Conservation (phyloP, 2,329 filamentous ascomycete genomes). For the Leptographium radiaticola region DNA sequence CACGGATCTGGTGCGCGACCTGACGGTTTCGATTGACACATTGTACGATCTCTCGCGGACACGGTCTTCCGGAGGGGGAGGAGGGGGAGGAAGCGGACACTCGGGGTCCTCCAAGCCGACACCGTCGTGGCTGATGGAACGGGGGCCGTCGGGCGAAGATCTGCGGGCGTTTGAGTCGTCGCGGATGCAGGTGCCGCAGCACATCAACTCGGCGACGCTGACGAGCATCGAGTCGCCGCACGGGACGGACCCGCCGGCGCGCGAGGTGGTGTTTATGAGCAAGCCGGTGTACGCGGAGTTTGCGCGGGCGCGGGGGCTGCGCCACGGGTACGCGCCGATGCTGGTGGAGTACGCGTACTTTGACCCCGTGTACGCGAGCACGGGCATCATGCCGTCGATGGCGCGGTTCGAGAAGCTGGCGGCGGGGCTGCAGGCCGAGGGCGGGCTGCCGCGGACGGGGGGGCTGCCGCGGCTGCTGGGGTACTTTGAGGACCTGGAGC, state of each 20-base stretch:
- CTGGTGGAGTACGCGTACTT: constrained; percentile 60
- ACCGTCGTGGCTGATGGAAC: constrained; percentile 20
- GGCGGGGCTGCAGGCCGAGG: constrained; percentile 39
- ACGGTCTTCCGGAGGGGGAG: constrained; percentile 26
- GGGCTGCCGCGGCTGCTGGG: constrained; percentile 44
- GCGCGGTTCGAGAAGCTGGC: constrained; percentile 51
- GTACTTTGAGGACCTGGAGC: constrained; percentile 63
- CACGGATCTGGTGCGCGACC: constrained; percentile 58
- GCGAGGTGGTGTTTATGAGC: constrained; percentile 38
- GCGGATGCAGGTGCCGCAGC: constrained; percentile 46
- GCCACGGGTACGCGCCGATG: constrained; percentile 39
- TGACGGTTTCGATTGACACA: constrained; percentile 68
- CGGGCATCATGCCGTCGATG: constrained; percentile 52
- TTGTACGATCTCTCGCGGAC: constrained; percentile 64
- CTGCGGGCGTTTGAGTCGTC: constrained; percentile 42
- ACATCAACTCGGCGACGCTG: constrained; percentile 41
- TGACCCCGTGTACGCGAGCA: constrained; percentile 47
- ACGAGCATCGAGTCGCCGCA: constrained; percentile 24
- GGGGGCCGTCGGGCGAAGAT: constrained; percentile 28
- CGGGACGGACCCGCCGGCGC: constrained; percentile 8
- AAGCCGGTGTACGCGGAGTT: constrained; percentile 39
- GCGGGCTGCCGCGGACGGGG: constrained; percentile 6
- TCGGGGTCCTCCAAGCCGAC: constrained; percentile 12
- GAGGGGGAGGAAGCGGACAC: background rate
- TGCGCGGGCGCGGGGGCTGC: constrained; percentile 21